phyloP scores from a whole-genome alignment of 2,329 filamentous ascomycete genomes.

The Aspergillus flavus region DNA sequence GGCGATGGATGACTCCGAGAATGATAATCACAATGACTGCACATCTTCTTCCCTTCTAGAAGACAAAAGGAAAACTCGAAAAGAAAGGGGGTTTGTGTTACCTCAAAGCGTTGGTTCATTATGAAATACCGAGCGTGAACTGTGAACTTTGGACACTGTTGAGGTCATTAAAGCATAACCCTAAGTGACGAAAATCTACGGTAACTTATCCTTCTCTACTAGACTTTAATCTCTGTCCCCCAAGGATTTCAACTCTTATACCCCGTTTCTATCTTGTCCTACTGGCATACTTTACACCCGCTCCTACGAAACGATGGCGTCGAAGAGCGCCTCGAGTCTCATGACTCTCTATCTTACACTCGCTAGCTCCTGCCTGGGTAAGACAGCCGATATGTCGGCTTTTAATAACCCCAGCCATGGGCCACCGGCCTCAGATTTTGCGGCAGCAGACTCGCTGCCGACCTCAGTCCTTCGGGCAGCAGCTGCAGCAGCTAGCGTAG shows the following conservation, averaged over 20 bases:
- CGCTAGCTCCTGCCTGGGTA: background rate
- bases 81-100: background rate
- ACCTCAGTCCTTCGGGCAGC: conserved; percentile 29
- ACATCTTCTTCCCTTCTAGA: background rate
- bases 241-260: background rate
- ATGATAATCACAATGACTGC: too few species aligned
- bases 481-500: conserved; percentile 24
- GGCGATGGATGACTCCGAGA: background rate
- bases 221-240: background rate
- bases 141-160: background rate
- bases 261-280: background rate
- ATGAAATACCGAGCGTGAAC: background rate
- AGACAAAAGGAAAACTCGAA: background rate
- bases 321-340: background rate
- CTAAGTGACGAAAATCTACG: background rate
- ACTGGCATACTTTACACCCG: background rate
- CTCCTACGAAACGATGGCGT: background rate
- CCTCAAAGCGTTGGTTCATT: background rate
- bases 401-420: conserved; percentile 27
- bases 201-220: background rate
- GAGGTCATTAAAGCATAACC: background rate
- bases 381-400: conserved; percentile 24
- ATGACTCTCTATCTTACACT: background rate
- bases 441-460: conserved; percentile 27
- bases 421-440: conserved; percentile 29